Conservation (phyloP, 2,329 filamentous ascomycete genomes). For the Colletotrichum endophyticum region DNA sequence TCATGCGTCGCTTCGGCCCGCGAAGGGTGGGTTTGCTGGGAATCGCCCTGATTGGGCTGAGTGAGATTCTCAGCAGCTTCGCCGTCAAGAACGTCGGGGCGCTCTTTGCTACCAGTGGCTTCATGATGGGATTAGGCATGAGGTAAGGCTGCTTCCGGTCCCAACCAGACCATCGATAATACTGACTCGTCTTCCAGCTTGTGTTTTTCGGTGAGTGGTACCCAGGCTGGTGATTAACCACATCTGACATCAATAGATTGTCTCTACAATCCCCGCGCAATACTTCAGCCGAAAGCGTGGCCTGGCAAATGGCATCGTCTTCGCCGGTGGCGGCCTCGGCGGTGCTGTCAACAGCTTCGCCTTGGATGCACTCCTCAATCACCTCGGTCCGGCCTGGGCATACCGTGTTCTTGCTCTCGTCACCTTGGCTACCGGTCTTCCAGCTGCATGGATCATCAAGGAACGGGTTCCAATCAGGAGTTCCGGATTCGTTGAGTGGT, state of each 20-base stretch:
- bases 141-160: constrained; percentile 12
- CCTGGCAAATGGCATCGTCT: constrained; percentile 60
- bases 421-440: constrained; percentile 57
- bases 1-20: constrained; percentile 55
- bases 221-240: too few species aligned
- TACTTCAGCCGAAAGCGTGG: constrained; percentile 61
- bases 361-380: constrained; percentile 51
- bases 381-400: constrained; percentile 53
- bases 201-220: constrained; percentile 2
- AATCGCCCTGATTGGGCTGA: constrained; percentile 52
- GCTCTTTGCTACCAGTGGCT: constrained; percentile 37
- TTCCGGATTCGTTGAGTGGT: constrained; percentile 55
- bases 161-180: rapidly evolving
- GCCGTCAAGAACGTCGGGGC: constrained; percentile 36
- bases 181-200: neutral
- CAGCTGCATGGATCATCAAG: constrained; percentile 58
- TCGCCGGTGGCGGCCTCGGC: constrained; percentile 59
- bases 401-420: constrained; percentile 58
- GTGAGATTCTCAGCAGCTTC: constrained; percentile 49
- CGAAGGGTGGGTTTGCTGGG: constrained; percentile 52
- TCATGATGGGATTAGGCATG: constrained; percentile 36
- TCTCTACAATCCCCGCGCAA: constrained; percentile 54
- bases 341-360: constrained; percentile 57
- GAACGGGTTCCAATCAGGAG: constrained; percentile 46
- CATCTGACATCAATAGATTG: constrained; percentile 32